These are phyloP conservation scores for Wallemia mellicola DNA, from an alignment of 1,284 basidiomycete species.

Conservation along the genomic window DNA sequence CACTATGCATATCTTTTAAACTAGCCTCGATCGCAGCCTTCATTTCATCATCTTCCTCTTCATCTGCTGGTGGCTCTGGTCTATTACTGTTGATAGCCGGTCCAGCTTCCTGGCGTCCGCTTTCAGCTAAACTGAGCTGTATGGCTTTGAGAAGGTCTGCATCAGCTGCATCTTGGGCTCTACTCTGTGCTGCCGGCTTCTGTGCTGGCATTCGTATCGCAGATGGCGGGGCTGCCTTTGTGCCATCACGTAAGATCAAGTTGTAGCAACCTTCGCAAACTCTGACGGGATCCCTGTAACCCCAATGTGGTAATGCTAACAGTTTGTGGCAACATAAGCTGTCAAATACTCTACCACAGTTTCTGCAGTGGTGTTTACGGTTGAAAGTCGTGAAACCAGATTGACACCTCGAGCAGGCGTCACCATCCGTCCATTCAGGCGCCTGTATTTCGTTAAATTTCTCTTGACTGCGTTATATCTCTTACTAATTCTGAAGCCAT, in stretches of 20 bases:
- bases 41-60: slow-evolving; percentile 77
- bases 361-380: slow-evolving; percentile 92
- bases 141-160: slow-evolving; percentile 82
- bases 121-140: slow-evolving; percentile 56
- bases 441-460: slow-evolving; percentile 13
- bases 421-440: slow-evolving; percentile 88
- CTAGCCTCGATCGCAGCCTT: slow-evolving; percentile 86
- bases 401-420: slow-evolving; percentile 77
- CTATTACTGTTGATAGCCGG: slow-evolving; percentile 2
- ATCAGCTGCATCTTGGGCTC: slow-evolving; percentile 30
- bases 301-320: slow-evolving; percentile 64
- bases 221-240: slow-evolving; percentile 1
- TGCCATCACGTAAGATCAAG: slow-evolving; percentile 17
- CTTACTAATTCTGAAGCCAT: neutral
- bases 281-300: slow-evolving; percentile 70
- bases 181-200: slow-evolving; percentile 18
- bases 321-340: slow-evolving; percentile 67
- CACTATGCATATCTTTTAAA: slow-evolving; percentile 49
- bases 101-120: slow-evolving; percentile 17
- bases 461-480: neutral
- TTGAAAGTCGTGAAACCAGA: slow-evolving; percentile 81
- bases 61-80: slow-evolving; percentile 16
- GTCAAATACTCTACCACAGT: slow-evolving; percentile 91
- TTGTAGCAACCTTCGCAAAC: slow-evolving; percentile 83
- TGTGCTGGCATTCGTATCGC: slow-evolving; percentile 19